Evolutionary conservation across 805 yeast species (phyloP).

Genomic region (Yamadazyma phyllophila): DNA sequence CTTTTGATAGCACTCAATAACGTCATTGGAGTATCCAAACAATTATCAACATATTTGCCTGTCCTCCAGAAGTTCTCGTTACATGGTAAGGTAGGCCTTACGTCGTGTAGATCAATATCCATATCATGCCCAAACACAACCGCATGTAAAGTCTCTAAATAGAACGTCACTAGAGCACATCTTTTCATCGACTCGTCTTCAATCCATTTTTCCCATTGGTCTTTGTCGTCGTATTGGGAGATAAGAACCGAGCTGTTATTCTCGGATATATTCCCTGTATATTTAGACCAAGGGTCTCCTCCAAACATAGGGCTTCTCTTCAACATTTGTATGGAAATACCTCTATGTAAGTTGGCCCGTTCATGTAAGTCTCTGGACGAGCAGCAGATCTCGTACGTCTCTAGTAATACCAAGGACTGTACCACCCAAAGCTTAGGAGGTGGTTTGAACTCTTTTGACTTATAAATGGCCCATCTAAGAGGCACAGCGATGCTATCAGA

Average conservation of each 20-base stretch:
- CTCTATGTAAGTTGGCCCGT: constrained; percentile 77
- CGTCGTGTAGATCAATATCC: constrained; percentile 21
- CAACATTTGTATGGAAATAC: constrained; percentile 42
- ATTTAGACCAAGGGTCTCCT: constrained; percentile 30
- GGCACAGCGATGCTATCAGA: constrained; percentile 51
- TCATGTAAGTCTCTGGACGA: constrained; percentile 67
- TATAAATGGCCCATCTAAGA: constrained; percentile 63
- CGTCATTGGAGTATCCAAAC: constrained; percentile 16
- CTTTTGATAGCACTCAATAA: constrained; percentile 20
- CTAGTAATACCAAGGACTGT: constrained; percentile 65
- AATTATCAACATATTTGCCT: constrained; percentile 13
- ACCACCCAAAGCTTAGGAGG: constrained; percentile 73
- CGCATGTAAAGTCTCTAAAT: constrained; percentile 31
- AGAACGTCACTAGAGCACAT: constrained; percentile 31
- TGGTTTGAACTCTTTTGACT: constrained; percentile 63
- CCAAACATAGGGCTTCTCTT: constrained; percentile 30
- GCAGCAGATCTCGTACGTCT: constrained; percentile 69
- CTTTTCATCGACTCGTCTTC: constrained; percentile 33
- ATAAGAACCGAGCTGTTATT: constrained; percentile 11
- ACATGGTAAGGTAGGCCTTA: constrained; percentile 24
- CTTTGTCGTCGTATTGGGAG: constrained; percentile 7
- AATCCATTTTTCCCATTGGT: constrained; percentile 28
- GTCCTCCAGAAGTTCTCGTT: constrained; percentile 24
- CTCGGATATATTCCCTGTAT: constrained; percentile 6
- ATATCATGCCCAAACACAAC: constrained; percentile 31